Evolutionary conservation across 495 filamentous ascomycete genomes (phyloP).

Genomic region (Massariosphaeria phaeospora): DNA sequence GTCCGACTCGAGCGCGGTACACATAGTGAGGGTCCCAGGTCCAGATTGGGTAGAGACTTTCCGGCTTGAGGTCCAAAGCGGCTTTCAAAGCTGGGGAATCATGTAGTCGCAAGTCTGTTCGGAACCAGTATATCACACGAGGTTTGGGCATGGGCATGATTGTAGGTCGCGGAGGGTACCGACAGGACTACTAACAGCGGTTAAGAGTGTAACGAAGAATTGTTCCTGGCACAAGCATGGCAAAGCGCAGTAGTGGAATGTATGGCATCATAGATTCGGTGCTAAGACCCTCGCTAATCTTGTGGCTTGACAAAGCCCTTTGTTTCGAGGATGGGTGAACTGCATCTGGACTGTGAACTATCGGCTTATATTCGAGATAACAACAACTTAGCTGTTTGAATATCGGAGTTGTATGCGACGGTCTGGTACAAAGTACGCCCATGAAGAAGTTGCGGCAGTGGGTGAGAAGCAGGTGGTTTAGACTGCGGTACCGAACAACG

Average conservation of each 20-base stretch:
- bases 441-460: too few relatives aligned
- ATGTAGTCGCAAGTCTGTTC: conserved; percentile 66
- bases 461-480: too few relatives aligned
- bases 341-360: too few relatives aligned
- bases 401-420: too few relatives aligned
- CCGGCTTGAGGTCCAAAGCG: conserved; percentile 58
- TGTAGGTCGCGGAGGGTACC: not conserved
- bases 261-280: conserved; percentile 22
- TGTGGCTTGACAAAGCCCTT: too few relatives aligned
- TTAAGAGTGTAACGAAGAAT: not conserved
- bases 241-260: not conserved
- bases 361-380: too few relatives aligned
- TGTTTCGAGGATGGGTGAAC: too few relatives aligned
- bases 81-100: conserved; percentile 64
- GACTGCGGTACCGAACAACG: too few relatives aligned
- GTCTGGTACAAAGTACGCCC: too few relatives aligned
- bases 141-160: conserved; percentile 29
- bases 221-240: not conserved
- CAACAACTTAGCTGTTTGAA: too few relatives aligned
- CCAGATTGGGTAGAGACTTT: conserved; percentile 60
- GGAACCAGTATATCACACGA: conserved; percentile 69
- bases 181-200: not conserved
- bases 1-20: conserved; percentile 58
- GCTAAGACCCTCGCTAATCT: conserved; percentile 22
- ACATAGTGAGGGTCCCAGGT: conserved; percentile 73